Evolutionary conservation across 352 stramenopile genomes (phyloP).

Genomic region (Phytophthora ramorum): DNA sequence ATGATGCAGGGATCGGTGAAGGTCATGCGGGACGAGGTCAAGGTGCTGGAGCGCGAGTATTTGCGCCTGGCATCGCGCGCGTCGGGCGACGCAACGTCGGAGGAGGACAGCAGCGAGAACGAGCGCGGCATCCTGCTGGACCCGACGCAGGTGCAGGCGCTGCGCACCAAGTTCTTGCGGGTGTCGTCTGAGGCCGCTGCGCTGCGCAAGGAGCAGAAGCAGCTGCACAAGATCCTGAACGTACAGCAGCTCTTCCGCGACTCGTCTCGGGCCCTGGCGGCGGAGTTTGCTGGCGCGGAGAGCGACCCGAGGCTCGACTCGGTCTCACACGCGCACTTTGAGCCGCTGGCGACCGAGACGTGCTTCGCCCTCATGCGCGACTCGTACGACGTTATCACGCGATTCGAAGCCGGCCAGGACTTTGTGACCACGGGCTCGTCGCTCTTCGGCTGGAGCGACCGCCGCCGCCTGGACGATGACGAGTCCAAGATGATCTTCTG

Average conservation of each 20-base stretch:
- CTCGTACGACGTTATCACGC: conserved; percentile 58
- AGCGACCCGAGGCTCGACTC: conserved; percentile 34
- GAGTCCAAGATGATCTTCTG: conserved; percentile 63
- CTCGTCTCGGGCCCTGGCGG: conserved; percentile 35
- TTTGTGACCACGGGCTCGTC: conserved; percentile 58
- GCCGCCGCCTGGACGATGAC: conserved; percentile 48
- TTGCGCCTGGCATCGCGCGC: conserved; percentile 29
- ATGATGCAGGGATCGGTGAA: conserved; percentile 45
- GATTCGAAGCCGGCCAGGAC: conserved; percentile 53
- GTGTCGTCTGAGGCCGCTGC: conserved; percentile 50
- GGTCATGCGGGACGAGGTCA: conserved; percentile 61
- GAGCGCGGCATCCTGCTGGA: conserved; percentile 38
- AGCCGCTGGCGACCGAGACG: conserved; percentile 27
- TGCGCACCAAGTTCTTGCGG: conserved; percentile 45
- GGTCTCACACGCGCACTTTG: conserved; percentile 43
- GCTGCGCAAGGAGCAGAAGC: conserved; percentile 57
- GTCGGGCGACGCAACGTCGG: conserved; percentile 12
- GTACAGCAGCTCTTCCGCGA: conserved; percentile 68
- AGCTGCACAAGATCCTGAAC: conserved; percentile 57
- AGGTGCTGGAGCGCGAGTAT: conserved; percentile 56
- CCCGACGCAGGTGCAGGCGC: conserved; percentile 31
- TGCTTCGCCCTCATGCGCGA: conserved; percentile 65
- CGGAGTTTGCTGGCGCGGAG: conserved; percentile 30
- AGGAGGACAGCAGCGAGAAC: conserved; percentile 24
- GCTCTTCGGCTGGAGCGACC: conserved; percentile 70